Conservation (phyloP, 2,329 filamentous ascomycete species). For the Sordariomycetes sp. region DNA sequence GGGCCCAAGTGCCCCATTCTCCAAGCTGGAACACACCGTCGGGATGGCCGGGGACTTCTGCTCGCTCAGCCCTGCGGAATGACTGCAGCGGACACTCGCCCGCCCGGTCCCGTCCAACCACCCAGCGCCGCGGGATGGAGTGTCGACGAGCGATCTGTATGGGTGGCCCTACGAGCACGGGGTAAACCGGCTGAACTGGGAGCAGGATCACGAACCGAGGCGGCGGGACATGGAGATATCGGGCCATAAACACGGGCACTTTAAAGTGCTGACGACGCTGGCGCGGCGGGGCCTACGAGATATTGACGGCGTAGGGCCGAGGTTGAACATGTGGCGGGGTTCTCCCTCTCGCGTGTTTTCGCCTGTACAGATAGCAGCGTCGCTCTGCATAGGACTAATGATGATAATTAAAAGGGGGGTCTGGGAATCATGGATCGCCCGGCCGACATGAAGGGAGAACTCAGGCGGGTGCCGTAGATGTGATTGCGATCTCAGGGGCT, state of each 20-base stretch:
- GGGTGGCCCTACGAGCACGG: neutral
- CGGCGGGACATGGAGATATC: neutral
- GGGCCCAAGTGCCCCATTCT: too few species aligned
- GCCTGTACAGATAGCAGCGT: too few species aligned
- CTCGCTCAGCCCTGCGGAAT: neutral
- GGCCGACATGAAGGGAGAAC: too few species aligned
- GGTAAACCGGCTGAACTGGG: neutral
- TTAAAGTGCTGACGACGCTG: neutral
- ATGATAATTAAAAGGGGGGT: too few species aligned
- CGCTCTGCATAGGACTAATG: too few species aligned
- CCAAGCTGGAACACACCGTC: neutral
- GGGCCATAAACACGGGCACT: neutral
- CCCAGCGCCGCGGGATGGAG: neutral
- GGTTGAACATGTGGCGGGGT: too few species aligned
- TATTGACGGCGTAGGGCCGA: too few species aligned
- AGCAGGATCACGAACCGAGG: neutral
- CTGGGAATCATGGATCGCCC: too few species aligned
- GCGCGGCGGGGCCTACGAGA: neutral
- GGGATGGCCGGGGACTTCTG: neutral
- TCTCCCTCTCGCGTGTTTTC: too few species aligned
- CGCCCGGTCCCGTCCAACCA: neutral
- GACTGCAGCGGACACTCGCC: neutral
- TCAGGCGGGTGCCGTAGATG: too few species aligned
- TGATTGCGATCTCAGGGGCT: too few species aligned
- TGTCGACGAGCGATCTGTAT: neutral